These are phyloP conservation scores for Geranomyces michiganensis DNA, from an alignment of 192 early-diverging fungal species.

Conservation along the genomic window DNA sequence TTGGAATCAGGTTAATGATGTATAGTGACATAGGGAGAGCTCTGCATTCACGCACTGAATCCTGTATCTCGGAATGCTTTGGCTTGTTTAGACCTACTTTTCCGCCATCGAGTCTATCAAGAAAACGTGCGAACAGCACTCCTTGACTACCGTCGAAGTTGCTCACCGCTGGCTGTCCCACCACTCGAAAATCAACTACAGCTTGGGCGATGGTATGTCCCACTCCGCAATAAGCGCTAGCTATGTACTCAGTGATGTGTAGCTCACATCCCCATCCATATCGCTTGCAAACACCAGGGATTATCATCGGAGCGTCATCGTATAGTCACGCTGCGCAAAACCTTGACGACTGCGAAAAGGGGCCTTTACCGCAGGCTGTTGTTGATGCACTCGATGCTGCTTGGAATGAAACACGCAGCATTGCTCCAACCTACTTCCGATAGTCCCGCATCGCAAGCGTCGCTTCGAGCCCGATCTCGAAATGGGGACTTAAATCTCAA, in stretches of 20 bases:
- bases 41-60: background rate
- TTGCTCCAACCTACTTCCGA: conserved; percentile 21
- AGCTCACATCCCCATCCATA: no score
- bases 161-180: conserved; percentile 52
- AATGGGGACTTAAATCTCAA: no score
- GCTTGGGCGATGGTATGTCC: conserved; percentile 41
- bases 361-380: conserved; percentile 54
- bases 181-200: conserved; percentile 46
- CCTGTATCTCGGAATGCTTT: background rate
- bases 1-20: conserved; percentile 36
- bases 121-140: conserved; percentile 32
- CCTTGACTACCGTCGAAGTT: conserved; percentile 41
- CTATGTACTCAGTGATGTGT: no score
- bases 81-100: conserved; percentile 52
- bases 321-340: conserved; percentile 52
- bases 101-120: conserved; percentile 55
- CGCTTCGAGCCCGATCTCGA: no score
- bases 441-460: no score
- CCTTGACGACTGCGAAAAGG: conserved; percentile 53
- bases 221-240: conserved; percentile 16
- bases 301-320: conserved; percentile 53
- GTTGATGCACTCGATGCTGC: conserved; percentile 57
- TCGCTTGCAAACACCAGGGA: conserved; percentile 16
- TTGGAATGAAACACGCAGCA: conserved; percentile 48
- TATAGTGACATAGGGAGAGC: background rate